Evolutionary conservation across 176 grass and related monocot species (phyloP).

Genomic region (Carex pumila): DNA sequence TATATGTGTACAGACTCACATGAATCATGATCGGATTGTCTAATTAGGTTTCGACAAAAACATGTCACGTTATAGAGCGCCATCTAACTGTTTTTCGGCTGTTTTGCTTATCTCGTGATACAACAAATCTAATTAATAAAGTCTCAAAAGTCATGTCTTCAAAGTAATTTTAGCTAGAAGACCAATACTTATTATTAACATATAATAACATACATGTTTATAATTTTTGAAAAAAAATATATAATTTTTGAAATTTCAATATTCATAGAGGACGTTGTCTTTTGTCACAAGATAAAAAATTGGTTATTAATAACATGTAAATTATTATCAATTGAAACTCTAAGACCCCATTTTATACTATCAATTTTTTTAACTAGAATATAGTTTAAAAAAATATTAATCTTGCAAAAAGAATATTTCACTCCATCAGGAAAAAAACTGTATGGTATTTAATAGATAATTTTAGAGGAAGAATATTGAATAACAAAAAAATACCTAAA

Average conservation of each 20-base stretch:
- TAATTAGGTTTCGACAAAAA: conserved; percentile 7
- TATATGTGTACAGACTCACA: background rate
- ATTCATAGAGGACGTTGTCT: too few species aligned
- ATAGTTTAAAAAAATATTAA: background rate
- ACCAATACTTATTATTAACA: background rate
- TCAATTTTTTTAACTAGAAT: background rate
- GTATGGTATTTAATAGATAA: background rate
- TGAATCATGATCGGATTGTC: background rate
- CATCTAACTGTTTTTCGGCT: conserved; percentile 13
- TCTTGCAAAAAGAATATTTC: too few species aligned
- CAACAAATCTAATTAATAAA: background rate
- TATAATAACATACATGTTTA: too few species aligned
- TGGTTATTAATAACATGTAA: background rate
- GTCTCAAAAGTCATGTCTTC: background rate
- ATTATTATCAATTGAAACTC: background rate
- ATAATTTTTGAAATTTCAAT: too few species aligned
- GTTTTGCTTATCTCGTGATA: conserved; percentile 5
- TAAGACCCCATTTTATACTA: background rate
- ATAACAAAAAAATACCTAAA: too few species aligned
- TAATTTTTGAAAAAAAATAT: too few species aligned
- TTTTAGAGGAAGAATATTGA: background rate
- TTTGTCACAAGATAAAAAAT: background rate
- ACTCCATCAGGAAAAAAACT: background rate
- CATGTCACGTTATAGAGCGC: background rate
- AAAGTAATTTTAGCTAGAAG: background rate